phyloP scores from a whole-genome alignment of 176 grass and related monocot genomes.

The Tillandsia fasciculata region DNA sequence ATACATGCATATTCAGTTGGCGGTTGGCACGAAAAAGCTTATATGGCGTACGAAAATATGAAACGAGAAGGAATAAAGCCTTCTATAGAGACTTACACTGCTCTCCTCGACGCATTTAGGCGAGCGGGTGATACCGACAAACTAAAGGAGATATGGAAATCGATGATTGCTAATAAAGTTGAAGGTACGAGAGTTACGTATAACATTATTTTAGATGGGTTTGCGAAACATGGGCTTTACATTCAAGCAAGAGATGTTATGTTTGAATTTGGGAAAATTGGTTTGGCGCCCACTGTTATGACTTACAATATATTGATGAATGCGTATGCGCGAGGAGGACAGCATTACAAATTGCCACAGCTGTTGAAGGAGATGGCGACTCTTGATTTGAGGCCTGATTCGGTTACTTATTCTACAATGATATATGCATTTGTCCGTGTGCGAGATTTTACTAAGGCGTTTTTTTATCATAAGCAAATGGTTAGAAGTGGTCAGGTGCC shows the following conservation, averaged over 20 bases:
- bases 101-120: constrained; percentile 61
- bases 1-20: constrained; percentile 63
- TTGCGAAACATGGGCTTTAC: constrained; percentile 86
- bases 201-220: constrained; percentile 76
- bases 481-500: constrained; percentile 59
- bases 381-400: constrained; percentile 67
- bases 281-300: constrained; percentile 60
- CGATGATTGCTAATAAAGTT: constrained; percentile 59
- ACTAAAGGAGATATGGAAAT: constrained; percentile 74
- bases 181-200: constrained; percentile 46
- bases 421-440: constrained; percentile 73
- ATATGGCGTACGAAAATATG: constrained; percentile 55
- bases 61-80: constrained; percentile 57
- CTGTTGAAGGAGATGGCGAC: constrained; percentile 70
- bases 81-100: constrained; percentile 65
- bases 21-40: constrained; percentile 54
- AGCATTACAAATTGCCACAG: constrained; percentile 78
- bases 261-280: constrained; percentile 60
- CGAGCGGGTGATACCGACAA: constrained; percentile 51
- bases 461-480: constrained; percentile 94
- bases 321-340: constrained; percentile 81
- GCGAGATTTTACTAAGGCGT: constrained; percentile 64
- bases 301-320: constrained; percentile 96
- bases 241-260: constrained; percentile 67
- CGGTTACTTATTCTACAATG: constrained; percentile 73